Percentiles rank a stretch among this genome's conserved stretches.
phyloP scores from a whole-genome alignment of 345 rosid species.

The Excoecaria agallocha region DNA sequence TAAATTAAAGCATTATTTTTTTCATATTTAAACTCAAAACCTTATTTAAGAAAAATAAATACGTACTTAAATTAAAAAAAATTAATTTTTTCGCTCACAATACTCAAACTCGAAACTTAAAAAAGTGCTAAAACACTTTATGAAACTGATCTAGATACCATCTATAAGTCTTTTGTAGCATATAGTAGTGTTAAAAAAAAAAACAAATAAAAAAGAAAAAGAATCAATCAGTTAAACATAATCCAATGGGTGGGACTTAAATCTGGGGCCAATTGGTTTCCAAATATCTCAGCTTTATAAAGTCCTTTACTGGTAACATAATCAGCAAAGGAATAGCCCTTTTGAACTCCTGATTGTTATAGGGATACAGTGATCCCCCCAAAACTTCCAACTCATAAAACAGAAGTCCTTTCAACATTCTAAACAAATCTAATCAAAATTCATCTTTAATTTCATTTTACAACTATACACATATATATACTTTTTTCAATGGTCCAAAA shows the following conservation, averaged over 20 bases:
- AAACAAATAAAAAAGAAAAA: too few species aligned
- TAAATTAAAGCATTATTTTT: too few species aligned
- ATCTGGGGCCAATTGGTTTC: neutral
- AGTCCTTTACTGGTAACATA: neutral
- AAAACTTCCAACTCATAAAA: conserved; percentile 31
- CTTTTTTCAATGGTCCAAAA: conserved; percentile 39
- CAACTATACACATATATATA: neutral
- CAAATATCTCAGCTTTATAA: neutral
- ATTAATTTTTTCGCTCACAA: too few species aligned
- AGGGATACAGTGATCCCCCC: conserved; percentile 14
- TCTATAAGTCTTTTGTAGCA: too few species aligned
- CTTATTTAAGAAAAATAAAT: too few species aligned
- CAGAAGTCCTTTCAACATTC: conserved; percentile 31
- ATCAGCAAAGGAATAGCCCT: conserved; percentile 2
- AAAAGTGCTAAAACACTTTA: too few species aligned
- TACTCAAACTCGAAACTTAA: too few species aligned
- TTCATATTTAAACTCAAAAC: too few species aligned
- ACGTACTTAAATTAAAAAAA: too few species aligned
- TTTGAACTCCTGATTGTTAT: neutral
- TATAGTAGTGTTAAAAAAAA: too few species aligned
- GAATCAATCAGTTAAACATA: neutral
- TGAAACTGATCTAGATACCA: too few species aligned
- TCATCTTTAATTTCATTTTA: conserved; percentile 19
- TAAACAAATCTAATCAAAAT: conserved; percentile 32
- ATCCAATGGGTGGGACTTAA: neutral